Conservation (phyloP, 2,329 filamentous ascomycete species). For the Penicillium sp. region DNA sequence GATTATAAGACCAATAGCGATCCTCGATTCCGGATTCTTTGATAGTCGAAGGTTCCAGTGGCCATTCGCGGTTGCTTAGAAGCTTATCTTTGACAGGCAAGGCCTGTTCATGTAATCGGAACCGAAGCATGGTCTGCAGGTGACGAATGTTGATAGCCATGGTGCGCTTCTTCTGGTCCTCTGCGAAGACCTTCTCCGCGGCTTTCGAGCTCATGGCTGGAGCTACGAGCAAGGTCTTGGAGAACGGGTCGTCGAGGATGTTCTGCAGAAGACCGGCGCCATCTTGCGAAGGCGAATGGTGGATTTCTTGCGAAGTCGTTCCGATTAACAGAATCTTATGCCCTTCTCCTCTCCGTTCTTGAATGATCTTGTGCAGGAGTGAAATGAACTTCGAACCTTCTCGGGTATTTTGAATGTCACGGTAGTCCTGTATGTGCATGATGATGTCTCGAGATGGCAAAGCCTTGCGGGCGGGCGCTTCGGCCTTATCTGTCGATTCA, state of each 20-base stretch:
- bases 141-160: conserved; percentile 62
- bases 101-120: conserved; percentile 34
- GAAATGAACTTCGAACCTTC: conserved; percentile 67
- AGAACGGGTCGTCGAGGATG: conserved; percentile 45
- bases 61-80: conserved; percentile 31
- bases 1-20: conserved; percentile 56
- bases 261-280: conserved; percentile 48
- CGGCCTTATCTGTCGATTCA: conserved; percentile 10
- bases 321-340: conserved; percentile 73
- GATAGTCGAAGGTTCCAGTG: conserved; percentile 26
- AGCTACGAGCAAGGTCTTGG: conserved; percentile 54
- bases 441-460: conserved; percentile 52
- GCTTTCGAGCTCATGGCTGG: conserved; percentile 43
- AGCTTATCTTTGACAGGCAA: conserved; percentile 34
- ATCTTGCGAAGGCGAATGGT: conserved; percentile 41
- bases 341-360: conserved; percentile 67
- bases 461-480: conserved; percentile 11
- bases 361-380: conserved; percentile 67
- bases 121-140: conserved; percentile 58
- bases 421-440: conserved; percentile 75
- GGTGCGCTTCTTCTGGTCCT: conserved; percentile 49
- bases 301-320: conserved; percentile 58
- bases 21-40: conserved; percentile 46
- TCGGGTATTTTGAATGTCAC: conserved; percentile 66
- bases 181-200: conserved; percentile 43